phyloP scores from a whole-genome alignment of 441 rosid species.

The Macaranga tanarius region DNA sequence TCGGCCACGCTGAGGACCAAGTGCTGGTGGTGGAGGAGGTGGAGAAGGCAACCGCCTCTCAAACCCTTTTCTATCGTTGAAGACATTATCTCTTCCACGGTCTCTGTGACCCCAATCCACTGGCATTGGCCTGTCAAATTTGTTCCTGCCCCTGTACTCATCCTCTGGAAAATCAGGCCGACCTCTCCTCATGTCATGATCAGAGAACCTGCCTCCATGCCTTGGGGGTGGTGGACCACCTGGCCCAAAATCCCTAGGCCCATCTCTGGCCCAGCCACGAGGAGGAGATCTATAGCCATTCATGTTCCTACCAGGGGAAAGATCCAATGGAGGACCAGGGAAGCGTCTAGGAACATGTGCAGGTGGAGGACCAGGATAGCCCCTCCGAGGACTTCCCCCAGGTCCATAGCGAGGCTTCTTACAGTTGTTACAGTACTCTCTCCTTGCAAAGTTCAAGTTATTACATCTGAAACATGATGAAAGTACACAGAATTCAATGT shows the following conservation, averaged over 20 bases:
- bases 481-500: background rate
- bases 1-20: conserved; percentile 49
- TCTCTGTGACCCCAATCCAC: conserved; percentile 58
- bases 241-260: conserved; percentile 55
- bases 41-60: conserved; percentile 53
- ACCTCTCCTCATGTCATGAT: conserved; percentile 50
- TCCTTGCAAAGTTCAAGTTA: conserved; percentile 86
- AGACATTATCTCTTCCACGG: conserved; percentile 51
- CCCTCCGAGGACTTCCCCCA: conserved; percentile 62
- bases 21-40: conserved; percentile 37
- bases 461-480: conserved; percentile 49
- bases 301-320: conserved; percentile 59
- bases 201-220: conserved; percentile 63
- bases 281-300: conserved; percentile 78
- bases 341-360: conserved; percentile 49
- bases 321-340: conserved; percentile 59
- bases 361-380: conserved; percentile 47
- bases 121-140: conserved; percentile 56
- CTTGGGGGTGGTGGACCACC: conserved; percentile 53
- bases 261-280: conserved; percentile 57
- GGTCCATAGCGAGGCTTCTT: conserved; percentile 58
- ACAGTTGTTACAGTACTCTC: conserved; percentile 75
- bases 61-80: conserved; percentile 57
- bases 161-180: conserved; percentile 52
- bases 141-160: conserved; percentile 57